These are phyloP conservation scores for Arctostaphylos glauca DNA, from an alignment of 148 eudicot genomes.

Conservation along the genomic window DNA sequence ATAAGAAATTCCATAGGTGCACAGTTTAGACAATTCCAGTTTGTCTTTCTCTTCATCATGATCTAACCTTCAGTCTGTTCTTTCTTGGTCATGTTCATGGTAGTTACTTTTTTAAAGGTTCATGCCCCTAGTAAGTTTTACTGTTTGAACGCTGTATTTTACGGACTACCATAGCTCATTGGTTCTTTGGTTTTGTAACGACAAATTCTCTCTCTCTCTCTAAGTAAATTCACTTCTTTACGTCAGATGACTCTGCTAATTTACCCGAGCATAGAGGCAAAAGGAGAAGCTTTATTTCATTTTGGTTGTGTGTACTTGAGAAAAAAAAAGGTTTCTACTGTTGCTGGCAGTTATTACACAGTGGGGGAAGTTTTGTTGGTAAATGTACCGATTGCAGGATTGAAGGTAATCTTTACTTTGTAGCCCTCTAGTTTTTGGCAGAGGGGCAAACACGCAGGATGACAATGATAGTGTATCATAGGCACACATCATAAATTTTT, in stretches of 20 bases:
- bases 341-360: no score
- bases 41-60: not conserved
- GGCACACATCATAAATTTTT: no score
- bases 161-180: not conserved
- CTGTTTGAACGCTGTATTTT: not conserved
- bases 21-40: not conserved
- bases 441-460: not conserved
- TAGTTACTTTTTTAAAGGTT: not conserved
- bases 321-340: no score
- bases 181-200: not conserved
- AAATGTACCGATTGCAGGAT: no score
- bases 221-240: no score
- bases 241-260: no score
- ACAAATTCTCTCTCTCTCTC: constrained; percentile 2
- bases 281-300: not conserved
- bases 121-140: not conserved
- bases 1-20: not conserved
- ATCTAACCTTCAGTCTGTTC: constrained; percentile 1
- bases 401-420: no score
- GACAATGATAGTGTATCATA: no score
- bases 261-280: not conserved
- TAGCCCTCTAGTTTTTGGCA: not conserved
- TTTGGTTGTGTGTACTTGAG: no score
- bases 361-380: no score
- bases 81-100: constrained; percentile 8